phyloP scores from a whole-genome alignment of 2,329 filamentous ascomycete species.

The Fusarium zealandicum region DNA sequence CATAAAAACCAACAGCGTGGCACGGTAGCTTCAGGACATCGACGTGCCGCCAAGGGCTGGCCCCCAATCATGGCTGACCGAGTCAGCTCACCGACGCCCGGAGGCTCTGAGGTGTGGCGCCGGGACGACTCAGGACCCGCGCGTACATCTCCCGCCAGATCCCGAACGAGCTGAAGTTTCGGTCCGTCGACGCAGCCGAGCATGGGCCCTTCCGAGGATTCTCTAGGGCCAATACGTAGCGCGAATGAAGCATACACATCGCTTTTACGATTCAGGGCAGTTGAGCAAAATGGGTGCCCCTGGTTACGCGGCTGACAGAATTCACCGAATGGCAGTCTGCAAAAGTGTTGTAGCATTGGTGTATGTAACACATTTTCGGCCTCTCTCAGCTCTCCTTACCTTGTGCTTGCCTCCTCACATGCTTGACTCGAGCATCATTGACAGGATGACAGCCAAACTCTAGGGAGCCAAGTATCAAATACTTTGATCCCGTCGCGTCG shows the following conservation, averaged over 20 bases:
- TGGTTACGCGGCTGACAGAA: conserved; percentile 18
- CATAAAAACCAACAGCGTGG: too few species aligned
- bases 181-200: conserved; percentile 17
- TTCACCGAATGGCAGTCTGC: conserved; percentile 4
- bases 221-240: neutral
- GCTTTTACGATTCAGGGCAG: conserved; percentile 28
- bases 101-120: conserved; percentile 11
- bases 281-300: conserved; percentile 3
- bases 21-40: neutral
- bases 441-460: conserved; percentile 8
- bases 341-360: conserved; percentile 8
- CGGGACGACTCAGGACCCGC: conserved; percentile 15
- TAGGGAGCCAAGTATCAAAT: conserved; percentile 18
- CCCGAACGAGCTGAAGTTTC: conserved; percentile 31
- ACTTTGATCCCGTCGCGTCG: conserved; percentile 9
- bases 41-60: neutral
- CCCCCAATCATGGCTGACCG: conserved; percentile 18
- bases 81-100: conserved; percentile 19
- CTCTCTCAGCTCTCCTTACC: conserved; percentile 12
- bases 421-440: conserved; percentile 24
- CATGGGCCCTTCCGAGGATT: conserved; percentile 12
- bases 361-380: conserved; percentile 15
- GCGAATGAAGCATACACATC: conserved; percentile 21
- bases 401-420: conserved; percentile 10
- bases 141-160: conserved; percentile 25